phyloP scores from a whole-genome alignment of 257 asterid species.

The Coffea canephora region DNA sequence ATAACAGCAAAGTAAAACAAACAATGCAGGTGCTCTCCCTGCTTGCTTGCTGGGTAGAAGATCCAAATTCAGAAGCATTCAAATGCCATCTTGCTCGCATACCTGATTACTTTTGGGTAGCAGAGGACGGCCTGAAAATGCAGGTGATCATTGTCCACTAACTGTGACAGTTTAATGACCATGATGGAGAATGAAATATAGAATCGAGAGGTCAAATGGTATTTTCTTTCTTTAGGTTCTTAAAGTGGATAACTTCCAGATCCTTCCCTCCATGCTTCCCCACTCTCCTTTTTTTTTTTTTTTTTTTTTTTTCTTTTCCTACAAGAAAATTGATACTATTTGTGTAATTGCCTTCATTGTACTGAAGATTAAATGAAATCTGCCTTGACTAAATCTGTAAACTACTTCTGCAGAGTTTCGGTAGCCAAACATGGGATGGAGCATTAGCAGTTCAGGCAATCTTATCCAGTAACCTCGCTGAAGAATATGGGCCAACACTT shows the following conservation, averaged over 20 bases:
- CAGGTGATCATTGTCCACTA: conserved; percentile 27
- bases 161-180: neutral
- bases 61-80: conserved; percentile 43
- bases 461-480: conserved; percentile 30
- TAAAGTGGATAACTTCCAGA: too few relatives aligned
- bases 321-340: too few relatives aligned
- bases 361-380: too few relatives aligned
- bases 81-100: conserved; percentile 47
- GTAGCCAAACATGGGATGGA: conserved; percentile 50
- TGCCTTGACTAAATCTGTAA: too few relatives aligned
- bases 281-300: too few relatives aligned
- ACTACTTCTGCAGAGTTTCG: neutral
- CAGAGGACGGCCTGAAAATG: conserved; percentile 67
- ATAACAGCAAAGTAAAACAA: neutral
- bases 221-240: too few relatives aligned
- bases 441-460: conserved; percentile 49
- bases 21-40: conserved; percentile 33
- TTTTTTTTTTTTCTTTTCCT: too few relatives aligned
- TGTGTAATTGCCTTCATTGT: too few relatives aligned
- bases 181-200: too few relatives aligned
- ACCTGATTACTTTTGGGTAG: conserved; percentile 56
- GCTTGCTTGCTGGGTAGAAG: conserved; percentile 67
- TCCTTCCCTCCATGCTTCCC: too few relatives aligned
- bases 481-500: conserved; percentile 33
- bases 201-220: too few relatives aligned